Evolutionary conservation across 352 stramenopile genomes (phyloP), one percentile per base, ranked within the genome.

Genomic region (Albugo laibachii): DNA sequence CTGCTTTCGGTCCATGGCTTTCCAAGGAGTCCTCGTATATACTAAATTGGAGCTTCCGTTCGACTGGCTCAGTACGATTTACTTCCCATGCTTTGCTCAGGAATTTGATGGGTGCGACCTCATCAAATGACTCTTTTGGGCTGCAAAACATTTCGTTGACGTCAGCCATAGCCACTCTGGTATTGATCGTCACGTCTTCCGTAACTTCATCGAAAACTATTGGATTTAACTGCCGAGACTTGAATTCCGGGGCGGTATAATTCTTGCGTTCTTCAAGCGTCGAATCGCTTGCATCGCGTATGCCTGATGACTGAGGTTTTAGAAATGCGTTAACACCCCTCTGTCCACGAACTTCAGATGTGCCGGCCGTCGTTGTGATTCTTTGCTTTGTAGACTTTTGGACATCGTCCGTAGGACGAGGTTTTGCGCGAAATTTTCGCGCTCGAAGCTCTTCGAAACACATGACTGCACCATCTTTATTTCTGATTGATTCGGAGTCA

Each of bases 151-250:
- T 88, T 48, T 52, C 67, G 54, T 88, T 84, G 46, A 92, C 73
- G 31, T 92, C 78, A 27, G 78, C 71, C 60, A 87, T 68, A 1
- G 78, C 78, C 6, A 92, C 56, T 41, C 71, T 70, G 49, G 78
- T 92, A 49, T 85, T 92, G 47, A 92, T 88, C 13, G 78, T 92
- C 63, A 92, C 75, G 49, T 92, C 76, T 53, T 92, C 75, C 65
- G 24, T 8, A 8, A 8, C 8, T 10, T 31, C 24, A 31, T 31
- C 24, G 3, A 8, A 10, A 31, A 31, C 3, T 31, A 31, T 31
- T 31, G 24, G 24, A 10, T 31, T 31, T 31, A 8, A 31, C 8
- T 31, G 24, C 24, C 24, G 8, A 8, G 24, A 31, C 8, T 31
- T 31, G 24, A 3, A 8, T 10, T 31, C 24, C 24, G 8, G 24